Conservation (phyloP, 768 basidiomycete genomes). For the Floccularia luteovirens region DNA sequence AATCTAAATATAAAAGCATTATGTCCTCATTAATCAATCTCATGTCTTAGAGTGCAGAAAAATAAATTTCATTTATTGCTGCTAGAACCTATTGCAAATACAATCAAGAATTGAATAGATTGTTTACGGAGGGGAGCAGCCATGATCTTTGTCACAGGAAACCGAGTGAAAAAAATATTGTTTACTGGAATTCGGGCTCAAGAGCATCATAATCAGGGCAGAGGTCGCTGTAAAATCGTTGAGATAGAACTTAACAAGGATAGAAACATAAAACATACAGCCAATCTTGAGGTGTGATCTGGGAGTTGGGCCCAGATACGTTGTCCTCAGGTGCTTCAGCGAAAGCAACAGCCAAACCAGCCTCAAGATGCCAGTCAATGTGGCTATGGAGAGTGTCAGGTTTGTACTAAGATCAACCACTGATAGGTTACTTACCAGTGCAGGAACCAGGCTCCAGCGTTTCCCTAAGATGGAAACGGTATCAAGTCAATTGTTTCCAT, state of each 20-base stretch:
- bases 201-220: conserved; percentile 19
- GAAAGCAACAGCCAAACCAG: conserved; percentile 26
- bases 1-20: too few relatives aligned
- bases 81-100: too few relatives aligned
- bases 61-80: too few relatives aligned
- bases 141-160: neutral
- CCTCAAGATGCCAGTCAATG: conserved; percentile 29
- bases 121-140: too few relatives aligned
- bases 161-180: neutral
- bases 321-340: conserved; percentile 20
- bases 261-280: conserved; percentile 3
- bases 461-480: conserved; percentile 21
- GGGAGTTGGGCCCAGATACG: conserved; percentile 17
- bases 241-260: neutral
- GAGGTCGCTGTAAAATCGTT: conserved; percentile 7
- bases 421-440: conserved; percentile 21
- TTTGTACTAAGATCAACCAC: neutral
- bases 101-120: too few relatives aligned
- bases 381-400: conserved; percentile 12
- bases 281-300: conserved; percentile 23
- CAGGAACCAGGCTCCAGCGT: conserved; percentile 55
- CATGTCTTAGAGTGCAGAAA: too few relatives aligned
- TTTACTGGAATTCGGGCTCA: conserved; percentile 17
- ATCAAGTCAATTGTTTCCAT: neutral
- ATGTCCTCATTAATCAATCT: too few relatives aligned